Evolutionary conservation across 805 yeast species (phyloP).

Genomic region (Kodamaea restingae): DNA sequence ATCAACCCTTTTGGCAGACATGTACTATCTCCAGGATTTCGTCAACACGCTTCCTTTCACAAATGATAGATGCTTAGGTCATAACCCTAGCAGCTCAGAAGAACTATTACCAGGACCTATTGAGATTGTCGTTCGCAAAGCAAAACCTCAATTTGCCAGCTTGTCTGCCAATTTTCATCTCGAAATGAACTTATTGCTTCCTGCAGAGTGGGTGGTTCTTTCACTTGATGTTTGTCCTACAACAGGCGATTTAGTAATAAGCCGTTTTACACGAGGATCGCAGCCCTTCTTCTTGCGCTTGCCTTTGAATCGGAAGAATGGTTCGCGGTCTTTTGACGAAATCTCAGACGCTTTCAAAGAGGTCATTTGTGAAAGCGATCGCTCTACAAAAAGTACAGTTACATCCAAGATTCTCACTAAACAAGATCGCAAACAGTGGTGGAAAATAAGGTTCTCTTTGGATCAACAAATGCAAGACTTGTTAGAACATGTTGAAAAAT

Average conservation of each 20-base stretch:
- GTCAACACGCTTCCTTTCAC: constrained; percentile 17
- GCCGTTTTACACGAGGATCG: constrained; percentile 33
- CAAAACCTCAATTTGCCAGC: background rate
- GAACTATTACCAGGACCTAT: constrained; percentile 11
- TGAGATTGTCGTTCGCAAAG: background rate
- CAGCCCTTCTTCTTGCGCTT: constrained; percentile 50
- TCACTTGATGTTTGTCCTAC: constrained; percentile 56
- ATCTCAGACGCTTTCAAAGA: constrained; percentile 27
- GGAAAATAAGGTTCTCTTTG: constrained; percentile 61
- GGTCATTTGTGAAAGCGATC: constrained; percentile 60
- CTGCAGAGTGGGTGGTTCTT: constrained; percentile 54
- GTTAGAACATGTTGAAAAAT: constrained; percentile 53
- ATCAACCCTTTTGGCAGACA: constrained; percentile 13
- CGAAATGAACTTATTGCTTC: constrained; percentile 21
- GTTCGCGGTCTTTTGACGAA: constrained; percentile 32
- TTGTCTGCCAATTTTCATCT: constrained; percentile 9
- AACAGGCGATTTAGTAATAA: constrained; percentile 55
- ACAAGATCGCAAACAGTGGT: constrained; percentile 70
- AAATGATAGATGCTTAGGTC: constrained; percentile 18
- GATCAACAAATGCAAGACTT: constrained; percentile 54
- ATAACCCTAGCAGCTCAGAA: constrained; percentile 9
- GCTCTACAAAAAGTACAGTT: constrained; percentile 50
- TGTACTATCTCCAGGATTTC: constrained; percentile 20
- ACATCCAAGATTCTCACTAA: constrained; percentile 51
- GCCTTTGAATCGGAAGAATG: constrained; percentile 48